These are phyloP conservation scores for Neonectria ditissima DNA, from an alignment of 2,329 filamentous ascomycete genomes.

Conservation along the genomic window DNA sequence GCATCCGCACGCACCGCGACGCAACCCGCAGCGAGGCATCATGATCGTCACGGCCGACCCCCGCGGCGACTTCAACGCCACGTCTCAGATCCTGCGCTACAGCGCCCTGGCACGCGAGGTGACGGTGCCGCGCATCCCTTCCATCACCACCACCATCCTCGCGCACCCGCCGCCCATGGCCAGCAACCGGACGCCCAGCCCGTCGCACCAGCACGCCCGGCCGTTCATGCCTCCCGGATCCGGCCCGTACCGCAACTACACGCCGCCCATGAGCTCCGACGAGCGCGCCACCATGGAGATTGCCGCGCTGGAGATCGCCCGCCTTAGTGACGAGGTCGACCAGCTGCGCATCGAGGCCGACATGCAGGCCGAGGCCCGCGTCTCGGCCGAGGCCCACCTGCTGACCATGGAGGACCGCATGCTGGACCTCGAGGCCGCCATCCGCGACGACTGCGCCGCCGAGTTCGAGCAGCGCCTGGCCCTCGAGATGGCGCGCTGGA, in stretches of 20 bases:
- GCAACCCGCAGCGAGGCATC: conserved; percentile 85
- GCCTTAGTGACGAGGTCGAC: conserved; percentile 80
- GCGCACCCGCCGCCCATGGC: conserved; percentile 48
- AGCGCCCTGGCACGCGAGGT: conserved; percentile 93
- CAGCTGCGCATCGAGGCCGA: conserved; percentile 76
- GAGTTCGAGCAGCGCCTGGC: conserved; percentile 87
- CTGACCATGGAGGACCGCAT: conserved; percentile 75
- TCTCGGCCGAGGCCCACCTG: conserved; percentile 79
- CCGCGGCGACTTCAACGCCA: conserved; percentile 94
- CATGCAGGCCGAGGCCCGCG: conserved; percentile 76
- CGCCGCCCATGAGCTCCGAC: conserved; percentile 54
- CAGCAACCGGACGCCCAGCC: conserved; percentile 44
- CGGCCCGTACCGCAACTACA: conserved; percentile 53
- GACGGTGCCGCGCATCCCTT: conserved; percentile 89
- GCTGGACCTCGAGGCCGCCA: conserved; percentile 79
- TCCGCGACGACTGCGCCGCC: conserved; percentile 87
- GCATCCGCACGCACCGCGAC: conserved; percentile 56
- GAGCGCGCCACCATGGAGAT: conserved; percentile 82
- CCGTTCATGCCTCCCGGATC: conserved; percentile 57
- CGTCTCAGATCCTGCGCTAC: conserved; percentile 94
- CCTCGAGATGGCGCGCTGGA: conserved; percentile 84
- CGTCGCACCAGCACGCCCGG: conserved; percentile 51
- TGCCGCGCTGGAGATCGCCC: conserved; percentile 82
- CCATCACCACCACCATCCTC: conserved; percentile 78
- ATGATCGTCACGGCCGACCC: conserved; percentile 98